These are phyloP conservation scores for Camelina hispida DNA, from an alignment of 345 rosid species.

Conservation along the genomic window DNA sequence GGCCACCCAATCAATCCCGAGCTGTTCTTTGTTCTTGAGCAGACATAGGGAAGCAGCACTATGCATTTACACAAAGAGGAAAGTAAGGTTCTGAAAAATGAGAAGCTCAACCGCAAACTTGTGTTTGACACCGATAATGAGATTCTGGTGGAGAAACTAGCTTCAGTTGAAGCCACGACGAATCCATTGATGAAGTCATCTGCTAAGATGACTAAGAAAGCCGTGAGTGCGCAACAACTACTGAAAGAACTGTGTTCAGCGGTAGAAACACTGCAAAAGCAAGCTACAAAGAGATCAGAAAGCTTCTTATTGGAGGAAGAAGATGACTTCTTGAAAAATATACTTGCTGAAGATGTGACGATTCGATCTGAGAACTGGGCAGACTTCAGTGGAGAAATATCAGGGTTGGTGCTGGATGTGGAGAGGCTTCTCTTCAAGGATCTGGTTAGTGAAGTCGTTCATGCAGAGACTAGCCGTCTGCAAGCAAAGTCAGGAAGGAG, in stretches of 20 bases:
- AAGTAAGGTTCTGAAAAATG: slow-evolving; percentile 46
- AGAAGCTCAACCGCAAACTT: slow-evolving; percentile 73
- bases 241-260: slow-evolving; percentile 72
- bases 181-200: slow-evolving; percentile 62
- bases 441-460: slow-evolving; percentile 73
- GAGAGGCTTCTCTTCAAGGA: slow-evolving; percentile 88
- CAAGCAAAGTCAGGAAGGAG: slow-evolving; percentile 58
- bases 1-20: slow-evolving; percentile 92
- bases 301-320: slow-evolving; percentile 53
- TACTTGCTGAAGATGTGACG: slow-evolving; percentile 72
- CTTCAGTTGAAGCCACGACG: slow-evolving; percentile 44
- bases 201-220: slow-evolving; percentile 58
- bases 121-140: slow-evolving; percentile 88
- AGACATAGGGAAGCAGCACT: slow-evolving; percentile 65
- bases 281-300: slow-evolving; percentile 51
- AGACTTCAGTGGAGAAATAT: slow-evolving; percentile 54
- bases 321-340: slow-evolving; percentile 60
- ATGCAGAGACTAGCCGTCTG: slow-evolving; percentile 50
- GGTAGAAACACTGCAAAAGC: slow-evolving; percentile 62
- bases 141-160: slow-evolving; percentile 71
- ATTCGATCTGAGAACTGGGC: slow-evolving; percentile 70
- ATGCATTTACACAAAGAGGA: slow-evolving; percentile 52
- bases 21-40: slow-evolving; percentile 87
- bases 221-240: slow-evolving; percentile 73
- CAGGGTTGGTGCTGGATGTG: slow-evolving; percentile 71